Conservation (phyloP, 139 green algal genomes). For the Auxenochlorella pyrenoidosa region DNA sequence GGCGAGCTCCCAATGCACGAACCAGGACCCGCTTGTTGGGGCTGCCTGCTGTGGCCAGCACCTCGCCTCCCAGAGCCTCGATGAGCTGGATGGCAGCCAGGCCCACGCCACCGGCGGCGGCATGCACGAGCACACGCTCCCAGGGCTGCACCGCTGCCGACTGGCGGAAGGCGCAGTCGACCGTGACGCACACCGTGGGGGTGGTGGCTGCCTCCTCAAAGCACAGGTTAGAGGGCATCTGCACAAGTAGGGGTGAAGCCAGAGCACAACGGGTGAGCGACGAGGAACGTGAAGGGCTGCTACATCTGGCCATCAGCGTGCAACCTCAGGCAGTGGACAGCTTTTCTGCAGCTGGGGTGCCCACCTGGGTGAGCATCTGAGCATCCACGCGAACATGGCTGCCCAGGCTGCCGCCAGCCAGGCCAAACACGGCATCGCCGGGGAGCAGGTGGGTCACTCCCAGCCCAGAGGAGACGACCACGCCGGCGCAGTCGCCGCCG, state of each 20-base stretch:
- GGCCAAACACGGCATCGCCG: slow-evolving; percentile 79
- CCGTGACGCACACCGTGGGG: slow-evolving; percentile 88
- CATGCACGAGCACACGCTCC: slow-evolving; percentile 76
- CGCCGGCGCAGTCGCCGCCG: slow-evolving; percentile 68
- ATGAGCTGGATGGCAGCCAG: slow-evolving; percentile 77
- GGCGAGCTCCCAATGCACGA: slow-evolving; percentile 56
- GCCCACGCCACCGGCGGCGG: slow-evolving; percentile 83
- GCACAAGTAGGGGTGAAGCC: too few relatives aligned
- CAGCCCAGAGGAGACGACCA: slow-evolving; percentile 49
- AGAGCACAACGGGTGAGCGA: too few relatives aligned
- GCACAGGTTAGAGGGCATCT: slow-evolving; percentile 68
- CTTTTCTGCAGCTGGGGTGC: too few relatives aligned
- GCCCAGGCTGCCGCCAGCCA: slow-evolving; percentile 79
- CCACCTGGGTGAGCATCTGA: slow-evolving; percentile 60
- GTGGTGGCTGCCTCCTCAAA: slow-evolving; percentile 80
- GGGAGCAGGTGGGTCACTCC: neutral
- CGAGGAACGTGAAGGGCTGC: too few relatives aligned
- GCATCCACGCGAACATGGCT: slow-evolving; percentile 68
- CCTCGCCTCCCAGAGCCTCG: slow-evolving; percentile 36
- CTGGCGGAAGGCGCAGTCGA: slow-evolving; percentile 66
- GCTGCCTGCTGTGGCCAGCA: slow-evolving; percentile 74
- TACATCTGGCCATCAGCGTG: too few relatives aligned
- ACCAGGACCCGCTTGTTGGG: slow-evolving; percentile 78
- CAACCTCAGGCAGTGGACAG: too few relatives aligned
- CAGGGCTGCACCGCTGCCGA: slow-evolving; percentile 47